phyloP scores from a whole-genome alignment of 371 early-diverging fungal genomes.

The Cladochytrium tenue region DNA sequence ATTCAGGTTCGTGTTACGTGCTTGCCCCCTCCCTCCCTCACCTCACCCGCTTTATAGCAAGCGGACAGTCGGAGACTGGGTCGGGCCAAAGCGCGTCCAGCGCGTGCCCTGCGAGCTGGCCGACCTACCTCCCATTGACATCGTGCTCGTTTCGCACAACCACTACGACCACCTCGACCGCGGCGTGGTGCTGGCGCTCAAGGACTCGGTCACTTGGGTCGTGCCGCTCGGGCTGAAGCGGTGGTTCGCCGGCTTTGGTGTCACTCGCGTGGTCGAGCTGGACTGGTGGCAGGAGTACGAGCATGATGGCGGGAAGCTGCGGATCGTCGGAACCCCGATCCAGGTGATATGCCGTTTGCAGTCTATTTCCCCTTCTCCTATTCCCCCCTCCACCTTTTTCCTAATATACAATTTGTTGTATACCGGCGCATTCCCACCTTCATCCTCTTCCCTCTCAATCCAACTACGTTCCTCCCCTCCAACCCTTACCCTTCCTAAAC shows the following conservation, averaged over 20 bases:
- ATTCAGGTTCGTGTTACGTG: slow-evolving; percentile 33
- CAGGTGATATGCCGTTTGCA: slow-evolving; percentile 17
- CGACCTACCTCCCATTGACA: slow-evolving; percentile 68
- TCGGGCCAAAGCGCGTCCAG: slow-evolving; percentile 67
- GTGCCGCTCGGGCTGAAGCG: slow-evolving; percentile 59
- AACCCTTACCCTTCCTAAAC: background rate
- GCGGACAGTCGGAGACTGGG: slow-evolving; percentile 30
- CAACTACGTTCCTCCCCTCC: background rate
- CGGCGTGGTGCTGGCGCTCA: slow-evolving; percentile 25
- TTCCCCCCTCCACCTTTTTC: too few species aligned
- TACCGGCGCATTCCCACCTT: too few species aligned
- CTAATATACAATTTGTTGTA: too few species aligned
- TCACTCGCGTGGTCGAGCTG: slow-evolving; percentile 64
- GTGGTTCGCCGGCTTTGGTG: slow-evolving; percentile 55
- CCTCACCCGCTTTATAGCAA: background rate
- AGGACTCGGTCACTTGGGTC: slow-evolving; percentile 64
- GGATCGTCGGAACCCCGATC: slow-evolving; percentile 56
- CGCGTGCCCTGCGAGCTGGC: slow-evolving; percentile 64
- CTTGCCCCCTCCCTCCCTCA: background rate
- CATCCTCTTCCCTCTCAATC: background rate
- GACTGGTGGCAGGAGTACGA: slow-evolving; percentile 67
- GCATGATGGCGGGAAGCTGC: slow-evolving; percentile 41
- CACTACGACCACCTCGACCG: slow-evolving; percentile 70
- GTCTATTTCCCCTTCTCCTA: slow-evolving; percentile 24
- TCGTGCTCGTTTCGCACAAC: slow-evolving; percentile 75